Evolutionary conservation across 2,329 filamentous ascomycete genomes (phyloP).

Genomic region (Clarireedia paspali): DNA sequence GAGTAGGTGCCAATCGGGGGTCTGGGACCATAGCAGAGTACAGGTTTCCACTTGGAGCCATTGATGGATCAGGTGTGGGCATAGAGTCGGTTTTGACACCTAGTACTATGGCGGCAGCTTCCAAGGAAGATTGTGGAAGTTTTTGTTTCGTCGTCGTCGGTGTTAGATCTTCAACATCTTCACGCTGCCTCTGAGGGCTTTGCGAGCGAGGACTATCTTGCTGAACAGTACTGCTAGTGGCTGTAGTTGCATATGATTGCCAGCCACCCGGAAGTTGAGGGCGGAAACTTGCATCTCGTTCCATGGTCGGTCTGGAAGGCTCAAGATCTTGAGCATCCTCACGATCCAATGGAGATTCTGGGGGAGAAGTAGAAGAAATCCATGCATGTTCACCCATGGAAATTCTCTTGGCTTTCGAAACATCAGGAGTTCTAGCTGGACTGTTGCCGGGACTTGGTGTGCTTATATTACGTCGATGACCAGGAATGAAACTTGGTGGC

Average conservation of each 20-base stretch:
- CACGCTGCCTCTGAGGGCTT: background rate
- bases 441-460: conserved; percentile 52
- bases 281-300: conserved; percentile 24
- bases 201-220: background rate
- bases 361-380: conserved; percentile 18
- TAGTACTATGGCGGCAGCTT: conserved; percentile 30
- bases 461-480: conserved; percentile 49
- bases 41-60: conserved; percentile 19
- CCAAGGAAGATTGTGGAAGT: conserved; percentile 14
- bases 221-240: conserved; percentile 11
- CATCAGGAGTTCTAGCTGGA: conserved; percentile 49
- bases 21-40: conserved; percentile 20
- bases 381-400: conserved; percentile 38
- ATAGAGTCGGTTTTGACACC: conserved; percentile 9
- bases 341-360: background rate
- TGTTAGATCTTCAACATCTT: conserved; percentile 18
- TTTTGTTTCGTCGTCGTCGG: conserved; percentile 21
- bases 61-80: conserved; percentile 19
- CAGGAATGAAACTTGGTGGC: conserved; percentile 37
- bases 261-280: conserved; percentile 27
- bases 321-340: conserved; percentile 10
- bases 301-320: conserved; percentile 16
- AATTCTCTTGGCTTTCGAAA: conserved; percentile 36
- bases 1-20: conserved; percentile 18
- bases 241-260: conserved; percentile 26